Evolutionary conservation across 305 asterid species (phyloP), one percentile per base, ranked within the genome.

Genomic region (Fraxinus angustifolia): DNA sequence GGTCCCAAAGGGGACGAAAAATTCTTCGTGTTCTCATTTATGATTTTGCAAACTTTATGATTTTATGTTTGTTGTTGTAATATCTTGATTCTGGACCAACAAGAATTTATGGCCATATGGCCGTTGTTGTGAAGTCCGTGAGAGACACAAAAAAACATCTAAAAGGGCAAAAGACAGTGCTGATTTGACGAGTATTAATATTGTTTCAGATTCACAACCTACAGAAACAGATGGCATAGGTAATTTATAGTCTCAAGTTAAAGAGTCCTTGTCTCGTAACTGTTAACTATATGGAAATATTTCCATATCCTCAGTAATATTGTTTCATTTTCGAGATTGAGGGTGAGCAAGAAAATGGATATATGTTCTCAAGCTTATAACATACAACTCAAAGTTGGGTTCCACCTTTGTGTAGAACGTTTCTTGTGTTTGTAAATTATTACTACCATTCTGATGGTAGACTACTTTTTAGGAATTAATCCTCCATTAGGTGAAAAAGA

Each of bases 91-190:
- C 30, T 28, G 30, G 30, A 28, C 30, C 30, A 28, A 28, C 30
- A 28, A 28, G 30, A 26, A 26, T 26, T 26, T 26, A 33, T 3
- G 35, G 36, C 36, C 36, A 34, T 34, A 34, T 34, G 36, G 36
- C 36, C 7, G 7, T 87, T 28, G 94, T 93, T 2, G 89, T 93
- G 14, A 88, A 82, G 85, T 78, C 75, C 6, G 77, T 78, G 72
- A 53, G 76, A 2, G 79, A 53, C 38, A 62, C 80, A 10, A 72
- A 73, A 50, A 82, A 53, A 56, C 81, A 11, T 67, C 79, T 21
- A 75, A 81, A 28, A 62, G 31, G 67, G 77, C 78, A 21, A 38
- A 48, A 19, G 77, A 88, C 67, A 79, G 31, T 70, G 73, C 40
- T 36, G 78, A 82, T 33, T 82, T 82, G 36, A 34, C 78, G 42